Evolutionary conservation across 352 stramenopile genomes (phyloP), one percentile per base, ranked within the genome.

Genomic region (Pythium sp.): DNA sequence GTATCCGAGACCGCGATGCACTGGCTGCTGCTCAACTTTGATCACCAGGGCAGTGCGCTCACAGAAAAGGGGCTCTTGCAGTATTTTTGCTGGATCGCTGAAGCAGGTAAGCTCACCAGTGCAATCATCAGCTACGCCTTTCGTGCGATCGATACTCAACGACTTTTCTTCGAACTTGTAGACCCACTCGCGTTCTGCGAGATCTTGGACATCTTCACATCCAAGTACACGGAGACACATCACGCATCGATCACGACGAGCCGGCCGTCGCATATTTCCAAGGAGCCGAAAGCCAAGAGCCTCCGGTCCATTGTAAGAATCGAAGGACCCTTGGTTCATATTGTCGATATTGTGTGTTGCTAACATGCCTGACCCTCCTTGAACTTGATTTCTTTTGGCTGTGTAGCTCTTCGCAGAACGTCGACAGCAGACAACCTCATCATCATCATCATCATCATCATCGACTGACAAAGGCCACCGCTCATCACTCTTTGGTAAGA

Each of bases 51-150:
- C 0, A 36, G 56, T 1, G 70, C 69, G 1, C 65, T 93, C 24
- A 89, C 82, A 0, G 80, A 91, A 59, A 73, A 77, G 46, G 83
- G 83, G 12, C 61, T 93, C 12, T 58, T 90, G 20, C 66, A 87
- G 57, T 93, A 93, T 55, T 90, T 93, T 51, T 81, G 73, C 36
- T 92, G 81, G 79, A 54, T 92, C 7, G 86, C 79, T 2, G 80
- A 90, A 72, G 81, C 80, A 70, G 83, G 84, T 91, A 65, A 20
- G 28, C 59, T 15, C 34, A 24, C 36, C 11, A n/a, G 15, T 26
- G 6, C 2, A 22, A 62, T 15, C 38, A 32, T 32, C 30, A 32
- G 30, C 38, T 46, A 18, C 11, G 38, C 38, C 15, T 18, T 46
- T 14, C 2, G 12, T 46, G 12, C 18, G 38, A 46, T 46, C 22